Percentiles rank a stretch among this genome's conserved stretches.
Conservation (phyloP, 2,329 filamentous ascomycete species). For the Colletotrichum sp. region DNA sequence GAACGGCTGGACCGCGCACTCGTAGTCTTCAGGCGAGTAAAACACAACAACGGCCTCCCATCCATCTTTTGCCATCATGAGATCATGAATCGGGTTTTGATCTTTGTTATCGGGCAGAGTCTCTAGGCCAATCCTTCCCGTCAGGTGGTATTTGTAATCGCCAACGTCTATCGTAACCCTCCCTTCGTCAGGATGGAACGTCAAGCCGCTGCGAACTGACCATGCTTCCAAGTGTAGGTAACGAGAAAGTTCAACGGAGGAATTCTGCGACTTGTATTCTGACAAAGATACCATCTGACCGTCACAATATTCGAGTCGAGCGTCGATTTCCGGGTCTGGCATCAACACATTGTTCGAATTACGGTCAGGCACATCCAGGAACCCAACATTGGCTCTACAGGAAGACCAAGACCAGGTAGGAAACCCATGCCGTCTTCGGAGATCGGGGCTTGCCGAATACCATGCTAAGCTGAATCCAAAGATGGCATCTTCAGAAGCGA, state of each 20-base stretch:
- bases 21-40: not conserved
- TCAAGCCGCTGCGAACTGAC: not conserved
- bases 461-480: not conserved
- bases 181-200: not conserved
- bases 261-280: not conserved
- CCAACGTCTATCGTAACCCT: not conserved
- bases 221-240: not conserved
- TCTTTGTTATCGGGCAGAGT: not conserved
- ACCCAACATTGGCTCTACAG: not conserved
- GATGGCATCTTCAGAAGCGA: not conserved
- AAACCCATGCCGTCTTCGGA: not conserved
- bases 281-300: not conserved
- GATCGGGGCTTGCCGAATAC: not conserved
- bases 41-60: not conserved
- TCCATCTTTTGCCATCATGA: not conserved
- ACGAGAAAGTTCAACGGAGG: not conserved
- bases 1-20: not conserved
- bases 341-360: not conserved
- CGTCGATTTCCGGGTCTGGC: not conserved
- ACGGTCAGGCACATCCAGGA: not conserved
- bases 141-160: not conserved
- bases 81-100: not conserved
- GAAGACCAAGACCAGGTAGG: not conserved
- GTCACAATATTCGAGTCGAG: not conserved
- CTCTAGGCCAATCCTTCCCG: not conserved